Conservation (phyloP, 2,329 filamentous ascomycete genomes). For the Daldinia sp. region DNA sequence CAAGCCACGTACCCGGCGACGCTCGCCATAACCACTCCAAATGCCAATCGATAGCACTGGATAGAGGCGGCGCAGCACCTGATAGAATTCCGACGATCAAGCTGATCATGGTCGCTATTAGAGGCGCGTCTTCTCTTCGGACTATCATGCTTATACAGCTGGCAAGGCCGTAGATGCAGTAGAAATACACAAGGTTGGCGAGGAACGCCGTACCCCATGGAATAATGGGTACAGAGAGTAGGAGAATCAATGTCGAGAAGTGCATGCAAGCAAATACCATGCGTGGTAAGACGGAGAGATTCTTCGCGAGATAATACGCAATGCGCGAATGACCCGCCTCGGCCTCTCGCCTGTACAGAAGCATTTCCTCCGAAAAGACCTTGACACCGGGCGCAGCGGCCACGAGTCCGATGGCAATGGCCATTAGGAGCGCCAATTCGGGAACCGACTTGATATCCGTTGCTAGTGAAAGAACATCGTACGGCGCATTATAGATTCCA, state of each 20-base stretch:
- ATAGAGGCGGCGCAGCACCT: slow-evolving; percentile 64
- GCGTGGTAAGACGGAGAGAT: slow-evolving; percentile 63
- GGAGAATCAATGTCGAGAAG: slow-evolving; percentile 64
- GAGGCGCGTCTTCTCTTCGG: slow-evolving; percentile 67
- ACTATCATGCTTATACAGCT: slow-evolving; percentile 65
- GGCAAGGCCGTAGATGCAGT: slow-evolving; percentile 68
- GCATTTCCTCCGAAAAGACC: slow-evolving; percentile 67
- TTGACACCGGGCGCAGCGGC: slow-evolving; percentile 67
- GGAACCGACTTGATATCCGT: slow-evolving; percentile 64
- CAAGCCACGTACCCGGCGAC: slow-evolving; percentile 67
- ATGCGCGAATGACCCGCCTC: slow-evolving; percentile 67
- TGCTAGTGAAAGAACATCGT: slow-evolving; percentile 63
- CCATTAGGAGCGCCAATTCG: slow-evolving; percentile 64
- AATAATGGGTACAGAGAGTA: slow-evolving; percentile 64
- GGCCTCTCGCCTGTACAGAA: slow-evolving; percentile 67
- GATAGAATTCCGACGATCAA: slow-evolving; percentile 67
- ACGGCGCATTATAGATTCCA: slow-evolving; percentile 64
- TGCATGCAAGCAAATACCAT: slow-evolving; percentile 65
- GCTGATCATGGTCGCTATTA: slow-evolving; percentile 66
- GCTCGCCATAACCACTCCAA: slow-evolving; percentile 68
- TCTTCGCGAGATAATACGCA: slow-evolving; percentile 69
- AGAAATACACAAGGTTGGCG: slow-evolving; percentile 68
- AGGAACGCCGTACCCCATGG: slow-evolving; percentile 62
- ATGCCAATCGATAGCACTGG: slow-evolving; percentile 63
- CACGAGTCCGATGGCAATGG: slow-evolving; percentile 68